These are phyloP conservation scores for Tephrocybe sp. DNA, from an alignment of 768 basidiomycete species.

Conservation along the genomic window DNA sequence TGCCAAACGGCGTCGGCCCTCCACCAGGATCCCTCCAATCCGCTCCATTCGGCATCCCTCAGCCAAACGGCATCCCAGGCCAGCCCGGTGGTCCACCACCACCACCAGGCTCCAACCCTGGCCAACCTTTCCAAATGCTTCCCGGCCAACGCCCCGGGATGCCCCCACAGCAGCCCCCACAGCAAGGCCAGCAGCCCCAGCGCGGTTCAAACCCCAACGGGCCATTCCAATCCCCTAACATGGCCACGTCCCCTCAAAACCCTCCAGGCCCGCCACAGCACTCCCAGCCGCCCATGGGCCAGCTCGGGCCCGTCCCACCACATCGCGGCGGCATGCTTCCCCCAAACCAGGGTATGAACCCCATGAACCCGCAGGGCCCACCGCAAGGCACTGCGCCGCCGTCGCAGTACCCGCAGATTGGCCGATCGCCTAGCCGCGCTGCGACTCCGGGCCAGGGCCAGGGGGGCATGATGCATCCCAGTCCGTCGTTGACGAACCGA, in stretches of 20 bases:
- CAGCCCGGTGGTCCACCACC: conserved; percentile 24
- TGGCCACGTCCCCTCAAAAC: conserved; percentile 61
- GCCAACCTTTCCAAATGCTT: conserved; percentile 26
- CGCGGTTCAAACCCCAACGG: conserved; percentile 50
- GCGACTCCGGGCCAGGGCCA: conserved; percentile 26
- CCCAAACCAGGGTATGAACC: conserved; percentile 41
- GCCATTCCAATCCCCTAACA: conserved; percentile 65
- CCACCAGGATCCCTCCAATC: conserved; percentile 20
- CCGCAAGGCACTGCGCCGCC: conserved; percentile 36
- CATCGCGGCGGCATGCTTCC: conserved; percentile 49
- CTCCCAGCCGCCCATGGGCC: conserved; percentile 28
- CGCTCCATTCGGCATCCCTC: conserved; percentile 18
- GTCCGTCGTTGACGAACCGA: conserved; percentile 56
- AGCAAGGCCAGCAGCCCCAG: conserved; percentile 28
- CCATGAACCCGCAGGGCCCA: conserved; percentile 31
- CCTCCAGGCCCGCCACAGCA: conserved; percentile 25
- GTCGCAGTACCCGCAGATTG: conserved; percentile 40
- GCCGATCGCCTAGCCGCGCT: conserved; percentile 62
- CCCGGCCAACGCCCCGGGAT: conserved; percentile 21
- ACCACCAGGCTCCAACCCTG: conserved; percentile 27
- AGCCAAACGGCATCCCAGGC: conserved; percentile 23
- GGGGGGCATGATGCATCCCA: conserved; percentile 47
- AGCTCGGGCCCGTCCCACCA: conserved; percentile 53
- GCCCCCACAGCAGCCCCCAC: conserved; percentile 20
- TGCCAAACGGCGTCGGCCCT: conserved; percentile 28